Evolutionary conservation across 2,329 filamentous ascomycete genomes (phyloP), one percentile per base, ranked within the genome.

Genomic region (Whalleya microplaca): DNA sequence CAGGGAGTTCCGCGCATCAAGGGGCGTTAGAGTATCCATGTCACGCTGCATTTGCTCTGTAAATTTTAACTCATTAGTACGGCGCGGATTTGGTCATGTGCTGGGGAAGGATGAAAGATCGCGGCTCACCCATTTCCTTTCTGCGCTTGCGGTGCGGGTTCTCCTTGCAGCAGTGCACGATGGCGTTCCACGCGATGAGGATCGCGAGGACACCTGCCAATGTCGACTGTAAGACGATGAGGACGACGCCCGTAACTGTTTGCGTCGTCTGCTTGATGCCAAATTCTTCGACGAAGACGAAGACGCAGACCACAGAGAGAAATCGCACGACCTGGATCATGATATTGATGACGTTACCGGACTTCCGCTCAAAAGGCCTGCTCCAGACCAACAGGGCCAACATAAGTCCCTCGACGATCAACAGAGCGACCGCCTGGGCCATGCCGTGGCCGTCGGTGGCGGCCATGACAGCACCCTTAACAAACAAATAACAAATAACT

Each of bases 221-320:
- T 0, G 88, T 84, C 0, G 91, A 91, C 75, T 99, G 95, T 4
- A 98, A 83, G n/a, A 88, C 91, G 64, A 98, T 95, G 56, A 99
- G 82, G 16, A 92, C 91, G n/a, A 98, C 85, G 53, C 95, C 95
- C 16, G 91, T 94, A 48, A 98, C 85, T 0, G 95, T 98, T 79
- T 97, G 92, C 9, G 94, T 97, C 9, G 93, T 96, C 74, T 97
- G 88, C 5, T 87, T 83, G 65, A 99, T 88, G 55, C 90, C 91
- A 51, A 99, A 86, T 76, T 98, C 89, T 71, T 98, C 90, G 23
- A 98, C 94, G 67, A 98, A 99, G 49, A 98, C 81, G 63, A 99
- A 78, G 66, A 98, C 91, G 76, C 93, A 96, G 52, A 85, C 82
- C 6, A 97, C 90, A 0, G 94, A 97, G 48, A 97, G 77, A 12